Percentiles rank a stretch among this genome's conserved stretches.
These are phyloP conservation scores for Glarea lozoyensis DNA, from an alignment of 495 filamentous ascomycete genomes.

Conservation along the genomic window DNA sequence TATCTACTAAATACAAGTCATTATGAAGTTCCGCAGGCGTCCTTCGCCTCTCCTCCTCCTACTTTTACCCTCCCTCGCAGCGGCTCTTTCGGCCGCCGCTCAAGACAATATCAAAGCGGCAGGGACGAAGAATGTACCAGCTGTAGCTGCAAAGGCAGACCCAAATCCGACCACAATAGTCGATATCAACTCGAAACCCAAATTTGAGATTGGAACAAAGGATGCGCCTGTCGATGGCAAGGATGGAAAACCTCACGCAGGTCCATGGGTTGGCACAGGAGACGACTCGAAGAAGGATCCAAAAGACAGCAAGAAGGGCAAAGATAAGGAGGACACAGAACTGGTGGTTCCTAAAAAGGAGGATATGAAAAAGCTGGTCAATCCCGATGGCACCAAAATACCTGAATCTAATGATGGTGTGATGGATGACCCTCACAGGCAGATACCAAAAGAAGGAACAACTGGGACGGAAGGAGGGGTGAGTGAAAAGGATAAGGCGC, in stretches of 20 bases:
- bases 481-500: conserved; percentile 70
- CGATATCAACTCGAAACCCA: conserved; percentile 23
- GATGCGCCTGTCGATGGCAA: conserved; percentile 91
- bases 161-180: conserved; percentile 13
- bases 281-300: conserved; percentile 36
- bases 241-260: conserved; percentile 90
- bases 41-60: conserved; percentile 36
- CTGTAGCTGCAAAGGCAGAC: conserved; percentile 25
- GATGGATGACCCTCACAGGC: conserved; percentile 76
- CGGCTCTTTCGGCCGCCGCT: conserved; percentile 19
- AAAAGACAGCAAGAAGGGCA: conserved; percentile 9
- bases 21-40: conserved; percentile 36
- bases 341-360: conserved; percentile 31
- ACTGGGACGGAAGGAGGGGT: conserved; percentile 83
- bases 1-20: conserved; percentile 16
- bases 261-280: conserved; percentile 73
- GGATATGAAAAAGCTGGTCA: conserved; percentile 34
- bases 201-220: conserved; percentile 52
- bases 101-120: conserved; percentile 14
- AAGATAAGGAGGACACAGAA: conserved; percentile 22
- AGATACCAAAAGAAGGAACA: conserved; percentile 70
- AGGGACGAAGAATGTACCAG: conserved; percentile 22
- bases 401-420: conserved; percentile 77
- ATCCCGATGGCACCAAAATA: conserved; percentile 57
- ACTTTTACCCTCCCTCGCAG: conserved; percentile 28